These are phyloP conservation scores for Coemansia asiatica DNA, from an alignment of 192 early-diverging fungal genomes.

Conservation along the genomic window DNA sequence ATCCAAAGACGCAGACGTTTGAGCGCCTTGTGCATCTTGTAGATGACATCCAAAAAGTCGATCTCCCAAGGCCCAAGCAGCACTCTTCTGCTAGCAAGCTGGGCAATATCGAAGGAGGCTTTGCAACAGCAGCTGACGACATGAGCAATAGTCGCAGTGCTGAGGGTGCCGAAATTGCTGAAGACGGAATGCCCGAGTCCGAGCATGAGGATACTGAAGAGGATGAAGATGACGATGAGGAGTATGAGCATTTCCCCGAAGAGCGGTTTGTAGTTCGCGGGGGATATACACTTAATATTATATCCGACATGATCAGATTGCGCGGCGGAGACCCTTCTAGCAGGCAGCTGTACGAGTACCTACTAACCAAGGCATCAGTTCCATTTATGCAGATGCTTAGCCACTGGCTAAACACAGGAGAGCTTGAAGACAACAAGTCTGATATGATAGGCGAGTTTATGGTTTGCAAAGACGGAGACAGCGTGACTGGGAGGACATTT, in stretches of 20 bases:
- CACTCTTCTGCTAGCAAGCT: not conserved
- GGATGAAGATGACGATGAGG: conserved; percentile 29
- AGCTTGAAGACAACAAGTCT: conserved; percentile 70
- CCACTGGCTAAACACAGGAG: conserved; percentile 87
- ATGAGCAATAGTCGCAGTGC: conserved; percentile 3
- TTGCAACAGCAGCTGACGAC: conserved; percentile 24
- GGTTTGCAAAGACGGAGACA: conserved; percentile 70
- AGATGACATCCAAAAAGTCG: conserved; percentile 47
- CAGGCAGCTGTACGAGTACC: conserved; percentile 74
- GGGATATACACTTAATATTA: conserved; percentile 73
- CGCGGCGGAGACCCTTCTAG: conserved; percentile 64
- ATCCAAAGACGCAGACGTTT: conserved; percentile 68
- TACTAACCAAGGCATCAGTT: conserved; percentile 73
- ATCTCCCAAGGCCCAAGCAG: conserved; percentile 27
- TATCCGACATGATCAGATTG: conserved; percentile 65
- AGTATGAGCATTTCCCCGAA: conserved; percentile 11
- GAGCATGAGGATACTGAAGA: conserved; percentile 12
- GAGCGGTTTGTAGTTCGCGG: conserved; percentile 66
- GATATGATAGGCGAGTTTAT: conserved; percentile 82
- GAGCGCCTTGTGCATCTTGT: conserved; percentile 57
- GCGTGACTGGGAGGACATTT: conserved; percentile 66
- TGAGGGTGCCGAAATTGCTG: conserved; percentile 18
- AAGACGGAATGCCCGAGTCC: conserved; percentile 20
- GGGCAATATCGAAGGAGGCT: conserved; percentile 19
- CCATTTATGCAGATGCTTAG: conserved; percentile 84